Percentiles rank a stretch among this genome's conserved stretches.
These are phyloP conservation scores for Solanum ahanhuiri DNA, from an alignment of 257 asterid genomes.

Conservation along the genomic window DNA sequence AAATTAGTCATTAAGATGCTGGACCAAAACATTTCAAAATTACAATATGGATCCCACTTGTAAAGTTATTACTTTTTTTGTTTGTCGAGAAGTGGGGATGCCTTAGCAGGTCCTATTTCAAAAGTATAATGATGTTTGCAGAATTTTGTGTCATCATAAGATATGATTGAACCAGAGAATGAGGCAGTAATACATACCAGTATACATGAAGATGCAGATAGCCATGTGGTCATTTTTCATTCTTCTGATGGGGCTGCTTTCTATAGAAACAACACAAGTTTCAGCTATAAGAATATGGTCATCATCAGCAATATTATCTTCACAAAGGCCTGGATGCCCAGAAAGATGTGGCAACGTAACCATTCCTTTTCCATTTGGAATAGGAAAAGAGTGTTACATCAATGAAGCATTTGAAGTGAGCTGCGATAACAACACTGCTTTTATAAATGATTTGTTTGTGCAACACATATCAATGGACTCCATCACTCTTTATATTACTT, in stretches of 20 bases:
- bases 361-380: constrained; percentile 53
- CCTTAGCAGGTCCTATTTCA: not conserved
- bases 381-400: constrained; percentile 25
- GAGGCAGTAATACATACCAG: not conserved
- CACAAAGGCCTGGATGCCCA: constrained; percentile 26
- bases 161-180: not conserved
- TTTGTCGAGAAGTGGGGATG: not conserved
- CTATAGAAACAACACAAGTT: not conserved
- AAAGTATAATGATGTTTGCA: not conserved
- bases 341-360: not conserved
- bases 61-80: not conserved
- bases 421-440: not conserved
- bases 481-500: not conserved
- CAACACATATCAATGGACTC: constrained; percentile 6
- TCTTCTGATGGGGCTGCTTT: not conserved
- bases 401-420: not conserved
- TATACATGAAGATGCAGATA: not conserved
- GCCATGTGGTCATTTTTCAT: not conserved
- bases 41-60: not conserved
- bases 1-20: not conserved
- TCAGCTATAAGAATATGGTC: not conserved
- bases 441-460: fast-evolving
- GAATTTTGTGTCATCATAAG: not conserved
- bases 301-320: not conserved
- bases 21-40: too few relatives aligned